Base-by-base conservation (phyloP, 768 basidiomycete genomes). In the Jaapia argillacea region DNA sequence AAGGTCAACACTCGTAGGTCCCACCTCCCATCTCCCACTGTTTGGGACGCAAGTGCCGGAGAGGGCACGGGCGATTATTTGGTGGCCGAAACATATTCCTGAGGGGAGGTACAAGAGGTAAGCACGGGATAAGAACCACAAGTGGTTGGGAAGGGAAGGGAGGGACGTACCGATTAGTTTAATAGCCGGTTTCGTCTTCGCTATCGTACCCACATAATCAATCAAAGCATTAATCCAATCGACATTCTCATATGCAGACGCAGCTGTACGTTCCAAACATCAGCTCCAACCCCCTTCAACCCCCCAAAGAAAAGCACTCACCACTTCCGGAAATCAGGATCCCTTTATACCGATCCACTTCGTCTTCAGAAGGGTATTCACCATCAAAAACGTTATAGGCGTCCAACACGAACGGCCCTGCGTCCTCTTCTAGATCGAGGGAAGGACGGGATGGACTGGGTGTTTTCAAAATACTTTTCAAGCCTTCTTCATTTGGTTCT, bases 61-160 rank as follows among this genome's bases (percentile, higher is more conserved):
- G 26, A 89, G 66, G 0, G 91, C 90, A 12, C 81, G 70, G 2
- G 81, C 74, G 46, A 94, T 52, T 52, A 89, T 81, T 51, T 92
- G 89, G 60, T 92, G 89, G 0, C 89, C 92, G 51, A 92, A 98
- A 59, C 93, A 98, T 41, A 96, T 85, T 1, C 89, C 83, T 86
- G 51, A n/a, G n/a, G n/a, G n/a, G n/a, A n/a, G n/a, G n/a, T n/a
- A n/a, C n/a, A n/a, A n/a, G n/a, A n/a, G n/a, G n/a, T n/a, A n/a
- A n/a, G n/a, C n/a, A n/a, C n/a, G n/a, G n/a, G n/a, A n/a, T n/a
- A n/a, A n/a, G n/a, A n/a, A n/a, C n/a, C n/a, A n/a, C n/a, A n/a
- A n/a, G n/a, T n/a, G n/a, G n/a, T n/a, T n/a, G n/a, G n/a, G n/a
- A n/a, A n/a, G n/a, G n/a, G n/a, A n/a, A n/a, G n/a, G n/a, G n/a